A percentile compares a stretch with the other conserved stretches of the same genome.
Conservation (phyloP, 2,329 filamentous ascomycete species). For the Aspergillus udagawae region DNA sequence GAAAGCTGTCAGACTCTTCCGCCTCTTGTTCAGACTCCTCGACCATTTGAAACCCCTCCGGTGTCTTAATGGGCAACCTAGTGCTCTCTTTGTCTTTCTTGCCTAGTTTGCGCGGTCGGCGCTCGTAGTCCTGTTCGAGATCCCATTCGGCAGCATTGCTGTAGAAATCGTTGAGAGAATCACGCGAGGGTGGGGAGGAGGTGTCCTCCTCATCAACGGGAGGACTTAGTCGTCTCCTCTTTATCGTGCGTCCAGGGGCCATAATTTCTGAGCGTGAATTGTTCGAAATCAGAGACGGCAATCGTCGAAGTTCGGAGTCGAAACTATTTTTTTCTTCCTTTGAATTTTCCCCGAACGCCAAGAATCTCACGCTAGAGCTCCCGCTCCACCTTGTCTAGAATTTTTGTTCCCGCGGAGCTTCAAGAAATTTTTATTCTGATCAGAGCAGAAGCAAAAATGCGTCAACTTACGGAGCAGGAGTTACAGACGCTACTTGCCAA, state of each 20-base stretch:
- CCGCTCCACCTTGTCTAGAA: slow-evolving; percentile 19
- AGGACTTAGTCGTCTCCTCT: slow-evolving; percentile 50
- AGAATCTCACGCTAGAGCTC: slow-evolving; percentile 21
- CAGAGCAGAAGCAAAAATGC: slow-evolving; percentile 51
- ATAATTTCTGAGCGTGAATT: slow-evolving; percentile 28
- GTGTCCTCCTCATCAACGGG: slow-evolving; percentile 34
- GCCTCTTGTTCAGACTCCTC: slow-evolving; percentile 43
- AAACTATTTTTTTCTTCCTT: slow-evolving; percentile 25
- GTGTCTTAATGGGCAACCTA: slow-evolving; percentile 80
- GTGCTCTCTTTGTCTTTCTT: slow-evolving; percentile 72
- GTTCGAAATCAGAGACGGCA: background rate
- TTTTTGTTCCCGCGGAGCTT: slow-evolving; percentile 22
- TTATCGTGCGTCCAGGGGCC: slow-evolving; percentile 45
- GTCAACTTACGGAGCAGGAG: slow-evolving; percentile 67
- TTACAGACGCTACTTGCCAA: slow-evolving; percentile 78
- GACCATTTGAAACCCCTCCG: slow-evolving; percentile 68
- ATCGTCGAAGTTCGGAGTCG: background rate
- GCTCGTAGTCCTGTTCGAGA: slow-evolving; percentile 87
- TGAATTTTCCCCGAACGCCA: slow-evolving; percentile 18
- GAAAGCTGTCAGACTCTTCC: slow-evolving; percentile 61
- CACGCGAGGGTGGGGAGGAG: slow-evolving; percentile 29
- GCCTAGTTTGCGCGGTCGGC: slow-evolving; percentile 67
- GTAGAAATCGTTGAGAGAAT: slow-evolving; percentile 54
- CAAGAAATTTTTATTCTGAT: slow-evolving; percentile 1
- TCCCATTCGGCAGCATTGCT: slow-evolving; percentile 79